Percentiles rank a stretch among this genome's conserved stretches.
Evolutionary conservation across 2,329 filamentous ascomycete species (phyloP).

Genomic region (Didymella glomerata): DNA sequence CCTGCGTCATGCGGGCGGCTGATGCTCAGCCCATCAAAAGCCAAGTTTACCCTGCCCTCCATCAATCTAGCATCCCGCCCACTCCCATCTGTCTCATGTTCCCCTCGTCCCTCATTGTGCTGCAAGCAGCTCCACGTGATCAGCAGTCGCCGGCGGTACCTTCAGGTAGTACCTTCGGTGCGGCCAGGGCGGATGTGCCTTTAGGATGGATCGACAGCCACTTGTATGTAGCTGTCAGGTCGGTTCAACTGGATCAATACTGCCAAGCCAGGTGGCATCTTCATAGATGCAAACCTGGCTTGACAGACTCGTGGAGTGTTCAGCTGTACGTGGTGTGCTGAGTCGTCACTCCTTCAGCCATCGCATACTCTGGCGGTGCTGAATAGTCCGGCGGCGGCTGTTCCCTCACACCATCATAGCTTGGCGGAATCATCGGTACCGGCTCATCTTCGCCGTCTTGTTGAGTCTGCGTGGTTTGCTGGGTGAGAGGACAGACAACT

Average conservation of each 20-base stretch:
- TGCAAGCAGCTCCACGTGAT: constrained; percentile 2
- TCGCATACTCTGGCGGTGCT: neutral
- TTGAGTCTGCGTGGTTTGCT: neutral
- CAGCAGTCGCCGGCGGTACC: constrained; percentile 5
- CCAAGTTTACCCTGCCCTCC: neutral
- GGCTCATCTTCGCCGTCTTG: neutral
- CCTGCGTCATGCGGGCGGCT: neutral
- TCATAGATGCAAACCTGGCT: neutral
- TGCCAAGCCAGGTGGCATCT: neutral
- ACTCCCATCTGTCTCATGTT: neutral
- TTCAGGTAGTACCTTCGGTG: neutral
- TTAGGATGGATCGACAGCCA: neutral
- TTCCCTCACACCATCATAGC: constrained; percentile 18
- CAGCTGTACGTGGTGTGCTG: neutral
- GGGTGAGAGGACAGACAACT: constrained; percentile 11
- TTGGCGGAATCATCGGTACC: constrained; percentile 4
- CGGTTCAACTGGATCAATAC: constrained; percentile 5
- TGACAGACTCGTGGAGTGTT: neutral
- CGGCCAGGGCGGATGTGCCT: constrained; percentile 2
- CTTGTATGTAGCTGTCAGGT: neutral
- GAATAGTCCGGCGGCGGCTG: constrained; percentile 7
- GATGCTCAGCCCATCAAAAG: neutral
- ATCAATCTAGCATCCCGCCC: too few species aligned
- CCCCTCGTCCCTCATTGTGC: neutral
- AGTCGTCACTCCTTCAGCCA: neutral